A percentile compares a stretch with the other conserved stretches of the same genome.
Conservation (phyloP, 192 early-diverging fungal genomes). For the Phlyctochytrium bullatum region DNA sequence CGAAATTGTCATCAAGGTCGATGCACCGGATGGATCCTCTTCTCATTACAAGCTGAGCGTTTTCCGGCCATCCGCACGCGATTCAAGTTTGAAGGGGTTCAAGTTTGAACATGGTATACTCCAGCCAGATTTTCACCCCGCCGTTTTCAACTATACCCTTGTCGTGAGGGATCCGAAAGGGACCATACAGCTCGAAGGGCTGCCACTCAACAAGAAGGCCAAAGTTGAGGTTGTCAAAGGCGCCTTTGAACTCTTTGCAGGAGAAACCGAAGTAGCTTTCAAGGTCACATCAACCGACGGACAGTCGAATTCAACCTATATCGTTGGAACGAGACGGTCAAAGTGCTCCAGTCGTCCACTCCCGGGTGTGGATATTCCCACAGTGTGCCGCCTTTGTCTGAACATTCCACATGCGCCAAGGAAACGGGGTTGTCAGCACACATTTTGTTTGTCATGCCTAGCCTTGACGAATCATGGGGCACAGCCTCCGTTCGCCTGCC, state of each 20-base stretch:
- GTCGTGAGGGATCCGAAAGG: no score
- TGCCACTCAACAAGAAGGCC: conserved; percentile 9
- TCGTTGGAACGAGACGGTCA: no score
- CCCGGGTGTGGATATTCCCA: no score
- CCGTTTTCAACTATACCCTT: no score
- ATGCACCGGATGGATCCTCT: conserved; percentile 43
- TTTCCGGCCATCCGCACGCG: conserved; percentile 34
- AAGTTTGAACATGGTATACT: conserved; percentile 25
- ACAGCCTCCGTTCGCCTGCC: no score
- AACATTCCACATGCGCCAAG: no score
- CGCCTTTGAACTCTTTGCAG: conserved; percentile 6
- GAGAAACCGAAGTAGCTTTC: conserved; percentile 21
- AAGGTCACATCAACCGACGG: conserved; percentile 14
- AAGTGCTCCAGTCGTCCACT: no score
- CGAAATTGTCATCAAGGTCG: conserved; percentile 42
- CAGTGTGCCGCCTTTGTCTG: no score
- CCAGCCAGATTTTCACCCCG: conserved; percentile 38
- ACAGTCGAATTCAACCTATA: background rate
- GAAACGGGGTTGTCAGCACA: no score
- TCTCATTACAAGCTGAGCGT: conserved; percentile 33
- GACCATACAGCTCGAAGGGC: no score
- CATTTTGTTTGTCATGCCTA: no score
- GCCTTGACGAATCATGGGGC: no score
- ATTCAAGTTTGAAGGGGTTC: conserved; percentile 33
- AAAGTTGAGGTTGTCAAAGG: background rate